Evolutionary conservation across 140 eudicot species (phyloP), one percentile per base, ranked within the genome.

Genomic region (Flaveria floridana): DNA sequence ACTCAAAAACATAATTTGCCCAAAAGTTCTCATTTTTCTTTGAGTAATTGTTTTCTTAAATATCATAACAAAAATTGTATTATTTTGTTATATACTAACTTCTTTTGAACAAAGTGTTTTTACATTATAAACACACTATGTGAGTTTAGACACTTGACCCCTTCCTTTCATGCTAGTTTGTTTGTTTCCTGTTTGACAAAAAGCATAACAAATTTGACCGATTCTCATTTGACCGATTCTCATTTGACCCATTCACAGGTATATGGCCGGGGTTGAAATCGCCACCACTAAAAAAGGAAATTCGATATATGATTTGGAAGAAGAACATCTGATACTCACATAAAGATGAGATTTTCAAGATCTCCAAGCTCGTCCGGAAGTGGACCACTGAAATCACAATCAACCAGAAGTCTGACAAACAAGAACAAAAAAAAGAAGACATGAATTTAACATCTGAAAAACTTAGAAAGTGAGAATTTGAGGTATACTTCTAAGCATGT

Each of bases 361-460:
- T 86, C 76, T 66, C 97, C 97, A 48, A 92, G 83, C 23, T 86
- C n/a, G 72, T 84, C 84, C 5, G 97, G 97, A 62, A 92, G 83
- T 61, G 20, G 82, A 72, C 97, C 97, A 14, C 11, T 63, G 78
- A 92, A 92, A 71, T 87, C 70, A 28, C 97, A 92, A 71, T 86
- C 87, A 61, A 87, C 84, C 72, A 92, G 83, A 51, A 82, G 72
- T 76, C 97, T 92, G 82, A 77, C 42, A 75, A 73, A 41, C 76
- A 72, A 15, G 83, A 62, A 7, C 39, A 34, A 34, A 6, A 34
- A 34, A 34, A 34, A 5, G 3, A 34, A 34, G 8, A 34, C 1
- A 34, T 4, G 8, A 44, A 58, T 59, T 26, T 3, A 53, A 16
- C 53, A 11, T 37, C 53, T 3, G 11, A 42, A 65, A 20, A 8